Evolutionary conservation across 2,329 filamentous ascomycete species (phyloP), one percentile per base, ranked within the genome.

Genomic region (Claviceps arundinis): DNA sequence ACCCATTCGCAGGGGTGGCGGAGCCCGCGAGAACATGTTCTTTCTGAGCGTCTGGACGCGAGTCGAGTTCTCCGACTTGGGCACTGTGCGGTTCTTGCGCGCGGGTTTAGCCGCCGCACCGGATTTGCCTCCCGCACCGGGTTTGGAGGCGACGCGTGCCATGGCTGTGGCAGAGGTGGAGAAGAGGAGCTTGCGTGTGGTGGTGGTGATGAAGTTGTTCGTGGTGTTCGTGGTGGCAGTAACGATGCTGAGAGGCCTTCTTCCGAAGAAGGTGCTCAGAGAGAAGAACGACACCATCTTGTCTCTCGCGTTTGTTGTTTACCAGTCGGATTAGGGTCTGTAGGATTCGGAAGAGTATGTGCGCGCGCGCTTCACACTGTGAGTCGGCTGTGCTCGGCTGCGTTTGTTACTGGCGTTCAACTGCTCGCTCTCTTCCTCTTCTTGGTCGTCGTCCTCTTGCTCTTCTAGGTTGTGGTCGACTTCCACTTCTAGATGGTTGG

Each of bases 1-100:
- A 42, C 82, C 89, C 78, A 97, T 90, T 61, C 89, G 85, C 58
- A 98, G 80, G 1, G 93, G 90, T 0, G 78, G 71, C 5, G 77
- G 77, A 1, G 74, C 71, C n/a, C 65, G 66, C 34, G 73, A 72
- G 59, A 74, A 74, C 65, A 75, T 73, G 56, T 74, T 73, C 50
- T 68, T 62, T 53, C 68, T 70, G 54, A 77, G 67, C 54, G 70
- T 72, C 48, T 64, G 57, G 60, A 77, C 69, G 56, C 71, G 70
- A n/a, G 59, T 57, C 59, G 68, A 70, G 54, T 69, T 69, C 48
- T 67, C 69, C 26, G 64, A 69, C 56, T 66, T 67, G 42, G 56
- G 50, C 17, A 54, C 56, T 42, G 57, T 51, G 52, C 65, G 63
- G 54, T 60, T 64, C 48, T 56, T 60, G 58, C 46, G 59, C 58